phyloP scores from a whole-genome alignment of 352 stramenopile species.

The Phytopythium sindhum region DNA sequence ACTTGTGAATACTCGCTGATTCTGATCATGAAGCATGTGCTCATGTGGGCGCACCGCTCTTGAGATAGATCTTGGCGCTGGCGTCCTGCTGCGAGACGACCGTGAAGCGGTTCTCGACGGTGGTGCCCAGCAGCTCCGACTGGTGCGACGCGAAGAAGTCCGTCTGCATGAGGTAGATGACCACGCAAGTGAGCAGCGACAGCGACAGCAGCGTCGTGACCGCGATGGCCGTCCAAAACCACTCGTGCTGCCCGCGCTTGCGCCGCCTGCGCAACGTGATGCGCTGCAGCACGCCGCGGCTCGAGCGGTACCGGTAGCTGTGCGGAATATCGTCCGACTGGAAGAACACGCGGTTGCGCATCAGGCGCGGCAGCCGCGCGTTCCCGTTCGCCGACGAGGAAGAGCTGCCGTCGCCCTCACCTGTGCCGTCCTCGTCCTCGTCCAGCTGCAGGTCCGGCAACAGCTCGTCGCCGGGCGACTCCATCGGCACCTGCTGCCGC shows the following conservation, averaged over 20 bases:
- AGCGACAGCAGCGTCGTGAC: conserved; percentile 70
- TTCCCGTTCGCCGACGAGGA: conserved; percentile 10
- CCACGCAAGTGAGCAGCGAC: conserved; percentile 48
- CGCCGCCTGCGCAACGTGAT: conserved; percentile 64
- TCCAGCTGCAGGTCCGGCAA: conserved; percentile 33
- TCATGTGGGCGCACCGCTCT: conserved; percentile 43
- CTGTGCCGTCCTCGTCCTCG: conserved; percentile 11
- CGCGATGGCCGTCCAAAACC: conserved; percentile 76
- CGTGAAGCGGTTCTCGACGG: conserved; percentile 78
- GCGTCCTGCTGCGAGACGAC: conserved; percentile 64
- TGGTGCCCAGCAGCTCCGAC: conserved; percentile 76
- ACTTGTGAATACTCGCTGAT: background rate
- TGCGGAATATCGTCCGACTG: conserved; percentile 19
- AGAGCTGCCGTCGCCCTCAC: background rate
- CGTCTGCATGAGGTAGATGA: conserved; percentile 71
- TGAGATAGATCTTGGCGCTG: conserved; percentile 70
- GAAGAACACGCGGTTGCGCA: conserved; percentile 57
- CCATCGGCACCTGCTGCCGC: conserved; percentile 58
- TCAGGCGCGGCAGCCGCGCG: conserved; percentile 25
- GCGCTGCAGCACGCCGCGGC: conserved; percentile 39
- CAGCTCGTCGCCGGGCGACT: conserved; percentile 56
- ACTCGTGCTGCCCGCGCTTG: conserved; percentile 35
- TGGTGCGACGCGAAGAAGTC: conserved; percentile 84
- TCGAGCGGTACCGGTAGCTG: conserved; percentile 30
- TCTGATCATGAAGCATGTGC: background rate